Base-by-base conservation (phyloP, 768 basidiomycete genomes). In the Cyathus striatus region DNA sequence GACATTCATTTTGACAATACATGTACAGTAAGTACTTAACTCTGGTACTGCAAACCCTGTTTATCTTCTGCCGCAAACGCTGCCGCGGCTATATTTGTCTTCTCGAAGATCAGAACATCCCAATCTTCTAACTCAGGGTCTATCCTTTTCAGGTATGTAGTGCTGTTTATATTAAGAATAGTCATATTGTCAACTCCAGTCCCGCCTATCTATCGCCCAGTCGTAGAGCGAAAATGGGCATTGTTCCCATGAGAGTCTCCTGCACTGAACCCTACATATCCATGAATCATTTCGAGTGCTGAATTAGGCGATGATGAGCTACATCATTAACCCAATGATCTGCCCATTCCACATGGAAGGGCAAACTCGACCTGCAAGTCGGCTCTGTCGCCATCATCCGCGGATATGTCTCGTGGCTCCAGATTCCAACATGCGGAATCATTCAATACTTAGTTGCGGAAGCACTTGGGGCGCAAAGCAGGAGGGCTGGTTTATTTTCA, bases 61-160 rank as follows among this genome's bases (percentile, higher is more conserved):
- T 26, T 40, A 33, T 42, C 52, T 59, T 60, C 60, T 60, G 56
- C 60, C 60, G 59, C 51, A 59, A 49, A 53, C 51, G 48, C 53
- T 30, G 54, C 62, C 59, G 61, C 61, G 58, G 61, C 56, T 59
- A 38, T 50, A 53, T 40, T 38, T 40, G 32, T 41, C 56, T 58
- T 60, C 57, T 60, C 52, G 57, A 62, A 61, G 61, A 66, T 59
- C 57, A 62, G 60, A 62, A 63, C 46, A 46, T 20, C 21, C 44
- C 24, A 47, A 47, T 44, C 52, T 44, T 51, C 46, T 47, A 49
- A 58, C 49, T 42, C 44, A 39, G 25, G 24, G 7, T 20, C 27
- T 34, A 38, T 39, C 25, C 23, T 36, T 26, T 17, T 27, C 36
- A 38, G 36, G 27, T 16, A 10, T n/a, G n/a, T n/a, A n/a, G n/a